Evolutionary conservation across 164 flowering plant genomes (phyloP), one percentile per base, ranked within the genome.

Genomic region (Dillenia suffruticosa): DNA sequence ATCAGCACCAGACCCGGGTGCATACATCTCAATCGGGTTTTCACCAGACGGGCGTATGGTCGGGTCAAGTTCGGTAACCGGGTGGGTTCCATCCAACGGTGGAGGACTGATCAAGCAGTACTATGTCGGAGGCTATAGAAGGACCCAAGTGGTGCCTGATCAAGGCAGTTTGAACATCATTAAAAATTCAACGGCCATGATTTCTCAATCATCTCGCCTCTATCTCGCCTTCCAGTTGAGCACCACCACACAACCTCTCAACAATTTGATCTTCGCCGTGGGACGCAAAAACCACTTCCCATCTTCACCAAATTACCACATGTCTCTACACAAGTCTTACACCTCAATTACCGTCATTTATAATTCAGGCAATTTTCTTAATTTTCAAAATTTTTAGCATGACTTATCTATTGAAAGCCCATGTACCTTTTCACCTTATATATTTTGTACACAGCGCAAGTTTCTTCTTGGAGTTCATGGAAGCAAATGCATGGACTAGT

Each of bases 401-500:
- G 40, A 26, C 40, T 26, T 26, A 26, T 26, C 40, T 5, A 56
- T 9, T 19, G 44, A 15, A 1, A 19, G 22, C n/a, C 0, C 6
- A 15, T 1, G 46, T 1, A 45, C 8, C 2, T 54, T 55, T 49
- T 40, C 47, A 12, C 9, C 8, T 40, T 22, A n/a, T 52, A 12
- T 1, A 61, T 16, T 19, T 59, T 67, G 10, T 32, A 67, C 9
- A 22, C 63, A 32, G 40, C 5, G 40, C 40, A 32, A 32, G 40
- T 32, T 32, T 32, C 40, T 32, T 32, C 40, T 32, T 32, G 7
- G 5, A 32, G 40, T 32, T 32, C 40, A 5, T 4, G 40, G 40
- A 79, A 76, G 62, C 81, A 54, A 74, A 64, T 62, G 69, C 96
- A 88, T 76, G 96, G 96, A 54, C 0, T 77, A 6, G 26, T 86